Percentiles rank a stretch among this genome's conserved stretches.
Evolutionary conservation across 73 alveolate genomes (phyloP).

Genomic region (Symbiodinium natans): DNA sequence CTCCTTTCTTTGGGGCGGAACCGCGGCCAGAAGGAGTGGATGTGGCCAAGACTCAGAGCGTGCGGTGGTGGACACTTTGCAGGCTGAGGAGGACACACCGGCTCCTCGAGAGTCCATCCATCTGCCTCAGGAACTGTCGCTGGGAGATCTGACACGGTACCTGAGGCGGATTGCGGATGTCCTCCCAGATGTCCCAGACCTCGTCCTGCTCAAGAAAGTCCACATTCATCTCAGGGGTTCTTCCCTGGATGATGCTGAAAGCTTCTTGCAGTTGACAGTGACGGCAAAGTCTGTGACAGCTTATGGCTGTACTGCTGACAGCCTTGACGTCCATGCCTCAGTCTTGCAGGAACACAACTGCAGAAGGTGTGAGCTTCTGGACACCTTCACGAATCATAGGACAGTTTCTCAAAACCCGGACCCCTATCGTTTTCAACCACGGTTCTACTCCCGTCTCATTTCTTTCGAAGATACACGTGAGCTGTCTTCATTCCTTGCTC

Average conservation of each 20-base stretch:
- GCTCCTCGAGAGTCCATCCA: background rate
- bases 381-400: too few species aligned
- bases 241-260: background rate
- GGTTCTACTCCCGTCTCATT: too few species aligned
- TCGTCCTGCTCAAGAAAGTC: background rate
- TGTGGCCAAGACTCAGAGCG: background rate
- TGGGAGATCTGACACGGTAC: background rate
- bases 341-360: too few species aligned
- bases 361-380: too few species aligned
- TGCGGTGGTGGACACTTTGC: slow-evolving; percentile 2
- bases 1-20: background rate
- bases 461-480: too few species aligned
- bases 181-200: background rate
- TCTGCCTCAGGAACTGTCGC: background rate
- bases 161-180: background rate
- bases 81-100: background rate
- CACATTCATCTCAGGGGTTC: background rate
- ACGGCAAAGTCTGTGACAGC: background rate
- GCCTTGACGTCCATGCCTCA: background rate
- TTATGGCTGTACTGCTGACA: slow-evolving; percentile 12
- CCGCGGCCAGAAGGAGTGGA: background rate
- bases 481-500: too few species aligned
- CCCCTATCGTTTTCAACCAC: too few species aligned
- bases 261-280: background rate
- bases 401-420: too few species aligned